Evolutionary conservation across 805 yeast species (phyloP).

Genomic region (Ogataea minuta): DNA sequence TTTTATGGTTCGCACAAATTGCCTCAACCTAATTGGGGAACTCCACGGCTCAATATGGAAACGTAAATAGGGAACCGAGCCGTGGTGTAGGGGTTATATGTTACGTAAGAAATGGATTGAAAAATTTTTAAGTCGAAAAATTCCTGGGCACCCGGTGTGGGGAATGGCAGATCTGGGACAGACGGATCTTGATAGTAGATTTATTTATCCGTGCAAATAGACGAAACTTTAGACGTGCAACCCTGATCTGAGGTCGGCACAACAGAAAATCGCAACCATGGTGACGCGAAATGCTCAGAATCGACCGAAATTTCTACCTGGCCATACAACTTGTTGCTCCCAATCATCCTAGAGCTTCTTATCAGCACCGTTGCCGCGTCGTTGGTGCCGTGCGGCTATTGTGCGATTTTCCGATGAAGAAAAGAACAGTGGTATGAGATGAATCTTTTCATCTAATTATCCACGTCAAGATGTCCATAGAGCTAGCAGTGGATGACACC

Average conservation of each 20-base stretch:
- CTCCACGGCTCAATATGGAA: slow-evolving; percentile 4
- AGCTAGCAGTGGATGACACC: slow-evolving; percentile 23
- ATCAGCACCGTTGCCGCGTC: not conserved
- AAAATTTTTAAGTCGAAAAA: no score
- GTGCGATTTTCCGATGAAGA: not conserved
- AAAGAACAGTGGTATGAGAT: not conserved
- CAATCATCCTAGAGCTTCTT: no score
- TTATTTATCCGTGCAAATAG: no score
- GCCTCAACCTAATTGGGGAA: slow-evolving; percentile 14
- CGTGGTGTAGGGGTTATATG: not conserved
- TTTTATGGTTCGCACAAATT: slow-evolving; percentile 10
- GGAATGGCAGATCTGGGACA: not conserved
- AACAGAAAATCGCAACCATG: no score
- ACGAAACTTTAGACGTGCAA: no score
- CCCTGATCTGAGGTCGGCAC: no score
- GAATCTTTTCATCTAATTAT: not conserved
- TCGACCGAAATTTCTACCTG: no score
- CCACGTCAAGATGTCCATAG: slow-evolving; percentile 19
- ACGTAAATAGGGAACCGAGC: slow-evolving; percentile 13
- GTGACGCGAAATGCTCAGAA: no score
- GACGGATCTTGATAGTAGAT: no score
- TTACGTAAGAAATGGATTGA: no score
- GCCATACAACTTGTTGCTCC: no score
- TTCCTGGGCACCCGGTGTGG: no score
- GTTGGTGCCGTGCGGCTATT: slow-evolving; percentile 8